Base-by-base conservation (phyloP, 2,329 filamentous ascomycete species). In the Intubia oerlemansii region DNA sequence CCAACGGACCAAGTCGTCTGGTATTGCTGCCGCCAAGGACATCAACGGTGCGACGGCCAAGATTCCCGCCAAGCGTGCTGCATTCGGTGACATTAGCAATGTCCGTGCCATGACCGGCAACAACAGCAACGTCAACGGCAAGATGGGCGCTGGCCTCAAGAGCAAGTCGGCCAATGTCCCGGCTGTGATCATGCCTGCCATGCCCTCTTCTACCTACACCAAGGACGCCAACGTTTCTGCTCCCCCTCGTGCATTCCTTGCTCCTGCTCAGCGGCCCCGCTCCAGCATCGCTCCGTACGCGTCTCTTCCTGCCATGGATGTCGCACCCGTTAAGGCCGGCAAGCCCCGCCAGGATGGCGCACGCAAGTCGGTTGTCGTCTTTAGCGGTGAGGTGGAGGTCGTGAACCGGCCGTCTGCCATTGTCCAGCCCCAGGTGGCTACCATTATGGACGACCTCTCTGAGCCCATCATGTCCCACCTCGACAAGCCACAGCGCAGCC, bases 51-150 rank as follows among this genome's bases (percentile, higher is more conserved):
- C 56, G 28, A 59, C 56, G 22, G 50, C 72, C 38, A 79, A 73
- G 49, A 60, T 61, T 30, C 59, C 66, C 32, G 59, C 71, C 31
- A 88, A 84, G 55, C 71, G 82, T 39, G 70, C 72, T 36, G 79
- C 70, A 10, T 82, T 90, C 49, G 77, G 67, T 28, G 82, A 91
- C 46, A 64, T 88, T 36, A 88, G 77, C 57, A 85, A 84, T 44
- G n/a, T 24, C n/a, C 28, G 28, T 7, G 31, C 20, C 8, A 12
- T 19, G 18, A 24, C 15, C 11, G 26, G 31, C 31, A 58, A 56
- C 35, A 38, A 35, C 36, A 31, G 38, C 41, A 47, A 47, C 33
- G 24, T 9, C 2, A 10, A 5, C 11, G 11, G 21, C 7, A 19
- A 22, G 19, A 8, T 21, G n/a, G 8, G 8, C 8, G 8, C 19